These are phyloP conservation scores for Aspergillus sp. DNA, from an alignment of 2,329 filamentous ascomycete genomes.

Conservation along the genomic window DNA sequence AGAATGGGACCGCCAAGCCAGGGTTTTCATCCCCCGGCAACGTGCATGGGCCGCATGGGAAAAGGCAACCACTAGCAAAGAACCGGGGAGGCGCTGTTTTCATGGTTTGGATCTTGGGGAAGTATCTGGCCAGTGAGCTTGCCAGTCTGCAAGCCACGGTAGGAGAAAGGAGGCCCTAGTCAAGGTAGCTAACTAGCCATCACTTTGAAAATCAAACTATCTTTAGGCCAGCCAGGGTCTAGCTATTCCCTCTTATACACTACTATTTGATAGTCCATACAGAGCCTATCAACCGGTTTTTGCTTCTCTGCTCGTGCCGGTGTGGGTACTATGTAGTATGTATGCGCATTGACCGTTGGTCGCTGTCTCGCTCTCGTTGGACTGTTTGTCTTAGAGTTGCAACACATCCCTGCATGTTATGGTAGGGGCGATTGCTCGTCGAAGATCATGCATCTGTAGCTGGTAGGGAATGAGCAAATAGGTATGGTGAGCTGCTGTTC, in stretches of 20 bases:
- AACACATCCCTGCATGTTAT: no score
- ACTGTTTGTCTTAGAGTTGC: no score
- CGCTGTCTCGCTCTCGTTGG: neutral
- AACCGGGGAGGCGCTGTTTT: neutral
- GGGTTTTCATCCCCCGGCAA: neutral
- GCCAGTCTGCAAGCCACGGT: neutral
- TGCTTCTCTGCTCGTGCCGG: neutral
- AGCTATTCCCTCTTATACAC: no score
- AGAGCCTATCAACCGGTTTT: no score
- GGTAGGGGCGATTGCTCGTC: no score
- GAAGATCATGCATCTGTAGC: no score
- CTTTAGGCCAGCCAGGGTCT: neutral
- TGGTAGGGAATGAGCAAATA: no score
- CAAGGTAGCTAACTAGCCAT: neutral
- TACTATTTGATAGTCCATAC: no score
- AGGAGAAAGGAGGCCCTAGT: neutral
- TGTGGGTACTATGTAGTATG: neutral
- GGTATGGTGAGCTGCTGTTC: no score
- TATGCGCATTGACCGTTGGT: neutral
- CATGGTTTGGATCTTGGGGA: neutral
- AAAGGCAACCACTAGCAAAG: conserved; percentile 9
- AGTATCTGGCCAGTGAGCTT: neutral
- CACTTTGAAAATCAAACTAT: neutral
- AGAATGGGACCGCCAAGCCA: conserved; percentile 4
- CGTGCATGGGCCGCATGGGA: conserved; percentile 9